Percentiles rank a stretch among this genome's conserved stretches.
Evolutionary conservation across 257 asterid genomes (phyloP).

Genomic region (Salvia hispanica): DNA sequence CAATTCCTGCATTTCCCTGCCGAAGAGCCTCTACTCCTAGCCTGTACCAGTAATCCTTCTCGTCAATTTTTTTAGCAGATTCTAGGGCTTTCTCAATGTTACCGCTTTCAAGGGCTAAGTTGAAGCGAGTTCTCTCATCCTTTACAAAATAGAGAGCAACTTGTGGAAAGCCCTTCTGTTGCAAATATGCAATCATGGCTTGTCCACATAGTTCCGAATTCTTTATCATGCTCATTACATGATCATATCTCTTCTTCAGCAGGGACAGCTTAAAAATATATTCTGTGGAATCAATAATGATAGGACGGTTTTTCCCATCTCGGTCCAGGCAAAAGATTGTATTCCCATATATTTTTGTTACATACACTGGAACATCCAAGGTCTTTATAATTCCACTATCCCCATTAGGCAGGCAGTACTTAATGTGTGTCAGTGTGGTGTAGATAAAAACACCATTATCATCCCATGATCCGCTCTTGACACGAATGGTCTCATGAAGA

Average conservation of each 20-base stretch:
- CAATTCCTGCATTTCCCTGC: constrained; percentile 95
- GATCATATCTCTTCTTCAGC: constrained; percentile 78
- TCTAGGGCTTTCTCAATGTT: constrained; percentile 93
- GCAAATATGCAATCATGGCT: constrained; percentile 97
- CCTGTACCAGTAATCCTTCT: constrained; percentile 92
- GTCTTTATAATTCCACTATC: constrained; percentile 97
- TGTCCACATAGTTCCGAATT: constrained; percentile 97
- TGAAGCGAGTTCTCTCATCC: constrained; percentile 89
- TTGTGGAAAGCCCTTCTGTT: constrained; percentile 99
- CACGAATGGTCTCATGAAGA: constrained; percentile 98
- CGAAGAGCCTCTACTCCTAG: constrained; percentile 98
- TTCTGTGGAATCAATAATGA: constrained; percentile 89
- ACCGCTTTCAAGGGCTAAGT: constrained; percentile 92
- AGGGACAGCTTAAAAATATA: constrained; percentile 78
- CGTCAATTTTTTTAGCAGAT: constrained; percentile 85
- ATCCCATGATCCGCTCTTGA: constrained; percentile 99
- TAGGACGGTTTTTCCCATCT: constrained; percentile 90
- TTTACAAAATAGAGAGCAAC: constrained; percentile 96
- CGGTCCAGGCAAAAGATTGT: constrained; percentile 96
- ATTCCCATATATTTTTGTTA: constrained; percentile 80
- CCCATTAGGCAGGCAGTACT: constrained; percentile 97
- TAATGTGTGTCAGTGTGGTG: constrained; percentile 89
- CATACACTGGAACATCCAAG: constrained; percentile 83
- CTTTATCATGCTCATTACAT: constrained; percentile 94
- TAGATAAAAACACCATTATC: constrained; percentile 93